These are phyloP conservation scores for Eragrostis nindensis DNA, from an alignment of 176 grass and related monocot species.

Conservation along the genomic window DNA sequence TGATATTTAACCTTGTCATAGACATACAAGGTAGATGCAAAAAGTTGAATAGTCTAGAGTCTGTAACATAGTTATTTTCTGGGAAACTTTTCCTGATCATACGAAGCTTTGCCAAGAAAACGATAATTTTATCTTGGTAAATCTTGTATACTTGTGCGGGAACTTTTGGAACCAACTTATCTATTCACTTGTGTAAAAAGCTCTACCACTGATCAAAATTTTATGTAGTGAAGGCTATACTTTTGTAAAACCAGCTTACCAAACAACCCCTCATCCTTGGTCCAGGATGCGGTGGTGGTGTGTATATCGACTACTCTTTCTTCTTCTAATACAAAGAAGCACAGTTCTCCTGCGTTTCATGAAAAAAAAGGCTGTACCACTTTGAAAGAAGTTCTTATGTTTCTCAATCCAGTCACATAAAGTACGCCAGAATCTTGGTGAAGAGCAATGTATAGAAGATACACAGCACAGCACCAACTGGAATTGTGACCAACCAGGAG, in stretches of 20 bases:
- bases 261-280: too few species aligned
- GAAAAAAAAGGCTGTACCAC: constrained; percentile 9
- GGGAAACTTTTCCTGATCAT: constrained; percentile 30
- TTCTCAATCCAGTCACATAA: constrained; percentile 58
- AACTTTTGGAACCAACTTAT: constrained; percentile 20
- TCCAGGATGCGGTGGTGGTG: too few species aligned
- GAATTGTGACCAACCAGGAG: constrained; percentile 92
- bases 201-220: constrained; percentile 31
- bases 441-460: constrained; percentile 77
- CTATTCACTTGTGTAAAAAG: constrained; percentile 10
- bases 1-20: constrained; percentile 35
- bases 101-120: constrained; percentile 39
- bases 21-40: constrained; percentile 24
- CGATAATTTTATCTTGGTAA: constrained; percentile 43
- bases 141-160: constrained; percentile 31
- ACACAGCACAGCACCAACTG: constrained; percentile 72
- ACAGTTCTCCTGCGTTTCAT: too few species aligned
- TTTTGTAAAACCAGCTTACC: too few species aligned
- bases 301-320: too few species aligned
- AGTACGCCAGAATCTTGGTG: constrained; percentile 69
- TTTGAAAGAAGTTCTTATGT: constrained; percentile 36
- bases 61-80: constrained; percentile 38
- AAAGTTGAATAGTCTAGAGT: constrained; percentile 15
- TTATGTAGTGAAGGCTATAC: neutral
- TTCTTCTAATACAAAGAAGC: too few species aligned